phyloP scores from a whole-genome alignment of 2,329 filamentous ascomycete species.

The Aschersonia sp. region DNA sequence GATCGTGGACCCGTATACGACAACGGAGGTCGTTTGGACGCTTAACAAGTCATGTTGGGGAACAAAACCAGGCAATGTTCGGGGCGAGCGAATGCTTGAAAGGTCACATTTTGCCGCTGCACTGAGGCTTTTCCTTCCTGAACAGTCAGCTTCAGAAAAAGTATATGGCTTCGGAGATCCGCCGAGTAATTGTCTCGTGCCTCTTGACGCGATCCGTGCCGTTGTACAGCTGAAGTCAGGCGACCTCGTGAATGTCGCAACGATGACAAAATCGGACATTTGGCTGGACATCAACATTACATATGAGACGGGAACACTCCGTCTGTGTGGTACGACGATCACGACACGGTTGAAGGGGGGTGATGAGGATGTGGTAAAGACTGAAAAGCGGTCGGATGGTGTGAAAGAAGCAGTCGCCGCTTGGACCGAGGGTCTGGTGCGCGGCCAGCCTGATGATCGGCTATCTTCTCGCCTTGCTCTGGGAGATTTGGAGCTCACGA shows the following conservation, averaged over 20 bases:
- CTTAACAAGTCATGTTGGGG: slow-evolving; percentile 32
- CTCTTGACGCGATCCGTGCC: slow-evolving; percentile 52
- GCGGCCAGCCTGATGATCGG: slow-evolving; percentile 31
- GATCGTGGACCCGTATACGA: slow-evolving; percentile 30
- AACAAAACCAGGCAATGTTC: slow-evolving; percentile 55
- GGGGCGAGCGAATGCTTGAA: slow-evolving; percentile 62
- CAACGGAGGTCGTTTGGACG: slow-evolving; percentile 18
- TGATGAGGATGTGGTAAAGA: slow-evolving; percentile 14
- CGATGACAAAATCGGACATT: slow-evolving; percentile 21
- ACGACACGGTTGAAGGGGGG: slow-evolving; percentile 18
- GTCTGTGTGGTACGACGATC: slow-evolving; percentile 26
- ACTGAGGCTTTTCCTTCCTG: slow-evolving; percentile 41
- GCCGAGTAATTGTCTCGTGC: slow-evolving; percentile 41
- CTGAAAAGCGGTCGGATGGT: slow-evolving; percentile 33
- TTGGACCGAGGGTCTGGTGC: slow-evolving; percentile 39
- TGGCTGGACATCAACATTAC: slow-evolving; percentile 41
- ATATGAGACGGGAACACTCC: slow-evolving; percentile 41
- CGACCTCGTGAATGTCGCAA: slow-evolving; percentile 32
- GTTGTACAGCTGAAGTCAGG: slow-evolving; percentile 39
- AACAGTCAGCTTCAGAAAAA: slow-evolving; percentile 15
- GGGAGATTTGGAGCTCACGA: slow-evolving; percentile 44
- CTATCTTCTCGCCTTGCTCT: slow-evolving; percentile 44
- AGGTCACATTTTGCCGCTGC: slow-evolving; percentile 60
- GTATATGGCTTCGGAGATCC: slow-evolving; percentile 42
- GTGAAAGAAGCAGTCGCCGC: slow-evolving; percentile 46